Evolutionary conservation across 805 yeast genomes (phyloP).

Genomic region (Alloascoidea africana): DNA sequence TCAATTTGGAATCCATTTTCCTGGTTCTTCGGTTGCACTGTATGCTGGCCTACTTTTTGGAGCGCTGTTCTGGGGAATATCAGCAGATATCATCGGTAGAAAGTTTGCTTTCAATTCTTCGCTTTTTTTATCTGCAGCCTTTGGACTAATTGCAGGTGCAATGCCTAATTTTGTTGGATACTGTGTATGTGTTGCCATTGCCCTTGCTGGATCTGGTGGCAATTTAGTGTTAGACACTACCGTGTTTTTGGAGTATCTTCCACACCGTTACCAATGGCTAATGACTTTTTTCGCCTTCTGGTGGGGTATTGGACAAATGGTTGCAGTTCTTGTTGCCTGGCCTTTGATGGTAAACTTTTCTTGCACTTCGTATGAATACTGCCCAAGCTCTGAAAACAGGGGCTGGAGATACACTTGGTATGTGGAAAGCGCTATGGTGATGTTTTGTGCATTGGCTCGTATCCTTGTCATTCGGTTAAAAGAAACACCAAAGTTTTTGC

Average conservation of each 20-base stretch:
- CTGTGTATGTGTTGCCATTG: slow-evolving; percentile 29
- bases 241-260: slow-evolving; percentile 36
- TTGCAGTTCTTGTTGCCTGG: slow-evolving; percentile 37
- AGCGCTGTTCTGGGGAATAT: slow-evolving; percentile 39
- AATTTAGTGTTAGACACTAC: slow-evolving; percentile 40
- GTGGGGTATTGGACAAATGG: slow-evolving; percentile 53
- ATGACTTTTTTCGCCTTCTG: slow-evolving; percentile 38
- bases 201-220: slow-evolving; percentile 37
- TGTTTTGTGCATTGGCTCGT: slow-evolving; percentile 31
- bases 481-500: slow-evolving; percentile 41
- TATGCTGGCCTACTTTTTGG: slow-evolving; percentile 38
- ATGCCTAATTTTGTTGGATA: slow-evolving; percentile 33
- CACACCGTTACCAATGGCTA: slow-evolving; percentile 33
- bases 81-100: slow-evolving; percentile 40
- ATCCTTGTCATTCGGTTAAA: slow-evolving; percentile 27
- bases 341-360: slow-evolving; percentile 36
- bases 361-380: slow-evolving; percentile 26
- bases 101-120: slow-evolving; percentile 35
- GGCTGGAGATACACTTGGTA: slow-evolving; percentile 52
- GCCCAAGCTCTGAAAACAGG: slow-evolving; percentile 30
- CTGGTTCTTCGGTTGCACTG: slow-evolving; percentile 28
- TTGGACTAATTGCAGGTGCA: slow-evolving; percentile 40
- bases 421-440: slow-evolving; percentile 36
- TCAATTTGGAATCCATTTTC: no score
- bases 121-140: slow-evolving; percentile 28